phyloP scores from a whole-genome alignment of 371 early-diverging fungal species.

The Mortierella sp. region DNA sequence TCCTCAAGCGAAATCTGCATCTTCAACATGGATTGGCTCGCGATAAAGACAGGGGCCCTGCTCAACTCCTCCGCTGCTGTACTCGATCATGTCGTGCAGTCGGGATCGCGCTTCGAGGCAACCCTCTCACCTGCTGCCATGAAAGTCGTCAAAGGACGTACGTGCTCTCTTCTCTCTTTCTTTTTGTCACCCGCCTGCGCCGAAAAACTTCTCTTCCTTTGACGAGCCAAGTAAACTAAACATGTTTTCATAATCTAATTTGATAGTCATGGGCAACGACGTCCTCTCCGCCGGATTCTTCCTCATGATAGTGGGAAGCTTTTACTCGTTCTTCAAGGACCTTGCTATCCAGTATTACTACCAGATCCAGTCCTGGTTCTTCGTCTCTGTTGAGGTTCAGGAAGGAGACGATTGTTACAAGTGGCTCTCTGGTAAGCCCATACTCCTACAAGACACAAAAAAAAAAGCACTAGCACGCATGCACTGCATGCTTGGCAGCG shows the following conservation, averaged over 20 bases:
- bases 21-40: slow-evolving; percentile 45
- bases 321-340: slow-evolving; percentile 51
- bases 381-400: slow-evolving; percentile 52
- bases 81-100: slow-evolving; percentile 44
- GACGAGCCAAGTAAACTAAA: no score
- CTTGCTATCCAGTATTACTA: slow-evolving; percentile 34
- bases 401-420: slow-evolving; percentile 54
- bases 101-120: slow-evolving; percentile 39
- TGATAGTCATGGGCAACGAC: slow-evolving; percentile 47
- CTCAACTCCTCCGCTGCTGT: slow-evolving; percentile 45
- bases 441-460: no score
- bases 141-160: slow-evolving; percentile 44
- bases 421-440: slow-evolving; percentile 53
- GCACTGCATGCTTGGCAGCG: no score
- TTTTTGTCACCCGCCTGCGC: not conserved
- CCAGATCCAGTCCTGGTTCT: slow-evolving; percentile 51
- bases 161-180: not conserved
- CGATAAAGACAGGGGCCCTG: slow-evolving; percentile 29
- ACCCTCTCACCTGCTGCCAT: slow-evolving; percentile 47
- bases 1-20: no score
- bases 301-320: slow-evolving; percentile 48
- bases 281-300: slow-evolving; percentile 55
- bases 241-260: not conserved
- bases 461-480: no score
- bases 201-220: not conserved